phyloP scores from a whole-genome alignment of 345 rosid species.

The Geranium brycei region DNA sequence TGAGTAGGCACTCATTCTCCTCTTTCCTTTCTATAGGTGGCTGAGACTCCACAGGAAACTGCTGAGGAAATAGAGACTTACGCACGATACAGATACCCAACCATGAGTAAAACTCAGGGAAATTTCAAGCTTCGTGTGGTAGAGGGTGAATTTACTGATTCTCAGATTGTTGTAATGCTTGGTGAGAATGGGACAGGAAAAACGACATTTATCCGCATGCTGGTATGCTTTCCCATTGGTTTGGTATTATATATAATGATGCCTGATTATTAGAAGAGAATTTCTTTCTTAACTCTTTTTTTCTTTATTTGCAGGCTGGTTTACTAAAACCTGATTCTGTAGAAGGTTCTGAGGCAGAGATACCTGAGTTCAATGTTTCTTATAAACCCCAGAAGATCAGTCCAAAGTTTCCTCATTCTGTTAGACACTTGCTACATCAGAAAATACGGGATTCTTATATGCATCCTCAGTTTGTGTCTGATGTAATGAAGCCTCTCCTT shows the following conservation, averaged over 20 bases:
- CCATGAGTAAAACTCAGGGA: constrained; percentile 86
- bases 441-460: constrained; percentile 83
- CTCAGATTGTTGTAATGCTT: constrained; percentile 93
- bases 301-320: constrained; percentile 57
- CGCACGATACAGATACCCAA: constrained; percentile 85
- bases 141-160: constrained; percentile 99
- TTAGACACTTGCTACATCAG: constrained; percentile 72
- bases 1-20: constrained; percentile 4
- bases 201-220: constrained; percentile 95
- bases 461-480: constrained; percentile 95
- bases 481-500: constrained; percentile 96
- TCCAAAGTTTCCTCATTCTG: constrained; percentile 63
- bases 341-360: constrained; percentile 68
- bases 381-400: constrained; percentile 98
- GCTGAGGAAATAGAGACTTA: constrained; percentile 87
- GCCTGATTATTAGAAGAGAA: constrained; percentile 1
- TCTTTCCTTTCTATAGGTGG: constrained; percentile 42
- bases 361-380: constrained; percentile 91
- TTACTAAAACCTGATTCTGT: constrained; percentile 65
- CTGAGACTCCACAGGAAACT: constrained; percentile 92
- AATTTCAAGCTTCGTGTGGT: constrained; percentile 58
- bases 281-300: constrained; percentile 5
- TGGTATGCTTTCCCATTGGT: constrained; percentile 32
- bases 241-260: too few relatives aligned
- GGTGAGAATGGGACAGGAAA: constrained; percentile 99